Percentiles rank a stretch among this genome's conserved stretches.
Evolutionary conservation across 495 filamentous ascomycete genomes (phyloP).

Genomic region (Clohesyomyces aquaticus): DNA sequence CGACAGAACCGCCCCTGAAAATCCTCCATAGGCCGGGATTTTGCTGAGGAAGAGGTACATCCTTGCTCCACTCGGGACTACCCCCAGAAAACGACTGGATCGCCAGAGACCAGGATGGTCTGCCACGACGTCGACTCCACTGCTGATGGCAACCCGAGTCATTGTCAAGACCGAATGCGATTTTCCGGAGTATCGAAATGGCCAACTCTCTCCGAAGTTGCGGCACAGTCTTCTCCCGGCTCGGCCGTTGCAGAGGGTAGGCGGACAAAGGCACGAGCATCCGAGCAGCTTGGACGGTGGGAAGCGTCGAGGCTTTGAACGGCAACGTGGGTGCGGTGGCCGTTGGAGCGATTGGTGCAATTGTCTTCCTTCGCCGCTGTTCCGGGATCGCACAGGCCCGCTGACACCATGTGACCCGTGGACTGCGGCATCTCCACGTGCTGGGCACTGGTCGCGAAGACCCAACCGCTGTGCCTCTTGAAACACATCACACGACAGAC

Average conservation of each 20-base stretch:
- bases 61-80: background rate
- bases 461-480: background rate
- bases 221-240: background rate
- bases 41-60: background rate
- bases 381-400: slow-evolving; percentile 17
- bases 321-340: background rate
- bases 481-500: slow-evolving; percentile 28
- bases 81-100: background rate
- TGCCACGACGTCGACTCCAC: too few relatives aligned
- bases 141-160: background rate
- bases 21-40: background rate
- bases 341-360: background rate
- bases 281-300: background rate
- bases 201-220: background rate
- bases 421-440: slow-evolving; percentile 14
- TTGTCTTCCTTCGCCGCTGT: background rate
- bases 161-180: background rate
- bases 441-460: background rate
- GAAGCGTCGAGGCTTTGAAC: background rate
- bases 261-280: background rate
- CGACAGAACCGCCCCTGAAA: background rate
- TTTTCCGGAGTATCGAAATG: too few relatives aligned
- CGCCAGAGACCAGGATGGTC: background rate
- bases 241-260: background rate
- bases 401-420: slow-evolving; percentile 11